A percentile compares a stretch with the other conserved stretches of the same genome.
phyloP scores from a whole-genome alignment of 2,329 filamentous ascomycete species.

The Pseudocercospora vitis region DNA sequence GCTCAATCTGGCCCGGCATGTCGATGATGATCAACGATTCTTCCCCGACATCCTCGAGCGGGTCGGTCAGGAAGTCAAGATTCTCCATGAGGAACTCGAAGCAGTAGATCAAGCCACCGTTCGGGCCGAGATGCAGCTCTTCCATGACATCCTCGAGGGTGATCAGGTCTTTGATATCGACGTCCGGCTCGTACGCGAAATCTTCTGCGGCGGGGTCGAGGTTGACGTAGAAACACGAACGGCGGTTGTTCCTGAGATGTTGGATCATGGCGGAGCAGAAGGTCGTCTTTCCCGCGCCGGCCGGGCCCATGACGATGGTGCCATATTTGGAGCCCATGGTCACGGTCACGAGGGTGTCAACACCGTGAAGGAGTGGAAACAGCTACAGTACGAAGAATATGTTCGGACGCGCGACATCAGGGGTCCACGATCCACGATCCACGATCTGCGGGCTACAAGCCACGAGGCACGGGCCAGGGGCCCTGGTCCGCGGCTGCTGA shows the following conservation, averaged over 20 bases:
- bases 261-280: constrained; percentile 94
- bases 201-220: constrained; percentile 93
- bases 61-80: constrained; percentile 84
- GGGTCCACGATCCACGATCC: no score
- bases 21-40: constrained; percentile 98
- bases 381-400: neutral
- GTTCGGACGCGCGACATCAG: no score
- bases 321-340: constrained; percentile 69
- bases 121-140: constrained; percentile 84
- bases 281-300: constrained; percentile 95
- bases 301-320: constrained; percentile 91
- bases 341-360: constrained; percentile 1
- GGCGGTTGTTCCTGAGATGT: constrained; percentile 83
- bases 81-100: constrained; percentile 96
- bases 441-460: no score
- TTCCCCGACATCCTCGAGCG: constrained; percentile 81
- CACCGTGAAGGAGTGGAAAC: neutral
- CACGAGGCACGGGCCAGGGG: no score
- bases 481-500: neutral
- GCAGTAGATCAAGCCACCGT: constrained; percentile 91
- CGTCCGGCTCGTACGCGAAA: constrained; percentile 86
- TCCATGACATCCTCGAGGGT: constrained; percentile 96
- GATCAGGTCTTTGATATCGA: constrained; percentile 94
- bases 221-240: constrained; percentile 97
- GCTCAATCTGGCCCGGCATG: constrained; percentile 97